phyloP scores from a whole-genome alignment of 2,329 filamentous ascomycete genomes.

The Alternaria angustiovoidea region DNA sequence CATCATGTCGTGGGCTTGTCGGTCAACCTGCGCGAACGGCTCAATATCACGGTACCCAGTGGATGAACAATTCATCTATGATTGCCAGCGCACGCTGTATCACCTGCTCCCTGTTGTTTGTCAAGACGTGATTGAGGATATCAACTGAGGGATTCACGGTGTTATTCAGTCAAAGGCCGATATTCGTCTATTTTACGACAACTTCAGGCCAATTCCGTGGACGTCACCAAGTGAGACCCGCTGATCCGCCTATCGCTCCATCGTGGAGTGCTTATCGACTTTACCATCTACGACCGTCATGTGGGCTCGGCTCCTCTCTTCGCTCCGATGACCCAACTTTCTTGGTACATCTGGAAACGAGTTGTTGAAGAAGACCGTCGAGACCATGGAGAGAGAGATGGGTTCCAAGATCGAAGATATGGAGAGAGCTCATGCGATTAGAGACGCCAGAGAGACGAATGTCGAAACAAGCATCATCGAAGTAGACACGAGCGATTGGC shows the following conservation, averaged over 20 bases:
- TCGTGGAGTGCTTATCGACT: conserved; percentile 2
- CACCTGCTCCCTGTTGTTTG: neutral
- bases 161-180: neutral
- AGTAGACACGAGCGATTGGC: neutral
- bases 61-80: neutral
- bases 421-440: neutral
- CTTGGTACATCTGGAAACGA: neutral
- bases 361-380: neutral
- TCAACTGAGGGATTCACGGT: too few relatives aligned
- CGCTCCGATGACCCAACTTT: neutral
- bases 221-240: neutral
- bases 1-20: neutral
- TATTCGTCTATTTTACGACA: neutral
- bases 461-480: neutral
- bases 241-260: neutral
- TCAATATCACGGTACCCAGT: conserved; percentile 1
- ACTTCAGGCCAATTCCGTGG: neutral
- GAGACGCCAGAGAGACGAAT: neutral
- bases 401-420: neutral
- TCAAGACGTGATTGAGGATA: neutral
- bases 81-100: neutral
- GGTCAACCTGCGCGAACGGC: neutral
- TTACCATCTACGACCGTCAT: conserved; percentile 4
- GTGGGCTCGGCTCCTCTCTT: conserved; percentile 1
- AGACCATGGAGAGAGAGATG: neutral